Base-by-base conservation (phyloP, 2,329 filamentous ascomycete species). In the Pseudocercospora vitis region DNA sequence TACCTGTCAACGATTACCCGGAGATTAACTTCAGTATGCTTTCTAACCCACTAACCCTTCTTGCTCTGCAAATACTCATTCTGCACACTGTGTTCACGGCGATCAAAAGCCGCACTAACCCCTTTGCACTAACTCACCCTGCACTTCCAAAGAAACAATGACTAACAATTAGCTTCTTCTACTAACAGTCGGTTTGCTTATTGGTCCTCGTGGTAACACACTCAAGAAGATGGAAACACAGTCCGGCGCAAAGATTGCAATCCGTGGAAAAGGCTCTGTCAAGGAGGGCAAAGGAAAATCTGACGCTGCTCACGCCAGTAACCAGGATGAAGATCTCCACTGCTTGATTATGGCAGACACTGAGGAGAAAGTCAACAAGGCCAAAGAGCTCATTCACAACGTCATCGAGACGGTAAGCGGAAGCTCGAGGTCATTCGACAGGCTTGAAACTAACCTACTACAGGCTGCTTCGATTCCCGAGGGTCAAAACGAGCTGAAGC, bases 1-100 rank as follows among this genome's bases (percentile, higher is more conserved):
- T 99, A 75, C 94, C 94, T 74, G 94, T 99, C 80, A 99, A 99
- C 84, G 94, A 99, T 77, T 99, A 99, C 76, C 94, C 94, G 82
- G 94, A 99, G 77, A 97, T 99, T 86, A 99, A 99, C 87, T 99
- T 99, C 90, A 99, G 94, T 99, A 96, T 92, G 92, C 92, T 94
- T 91, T 87, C 91, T 96, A 96, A 96, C 90, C 91, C 90, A 91
- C 72, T 73, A 71, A 73, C 69, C 63, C 71, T 69, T 78, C 75
- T 78, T 68, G 23, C 26, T 45, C 63, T 61, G 44, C 54, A 53
- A 59, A 50, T 51, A 56, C 53, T 51, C 48, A 44, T 54, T 52
- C 52, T 59, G 55, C 60, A 59, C 53, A 31, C 46, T 52, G 40
- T 51, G 44, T 65, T 66, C 59, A 63, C 63, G 65, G 63, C 63